Evolutionary conservation across 2,329 filamentous ascomycete species (phyloP).

Genomic region (Blastomyces parvus): DNA sequence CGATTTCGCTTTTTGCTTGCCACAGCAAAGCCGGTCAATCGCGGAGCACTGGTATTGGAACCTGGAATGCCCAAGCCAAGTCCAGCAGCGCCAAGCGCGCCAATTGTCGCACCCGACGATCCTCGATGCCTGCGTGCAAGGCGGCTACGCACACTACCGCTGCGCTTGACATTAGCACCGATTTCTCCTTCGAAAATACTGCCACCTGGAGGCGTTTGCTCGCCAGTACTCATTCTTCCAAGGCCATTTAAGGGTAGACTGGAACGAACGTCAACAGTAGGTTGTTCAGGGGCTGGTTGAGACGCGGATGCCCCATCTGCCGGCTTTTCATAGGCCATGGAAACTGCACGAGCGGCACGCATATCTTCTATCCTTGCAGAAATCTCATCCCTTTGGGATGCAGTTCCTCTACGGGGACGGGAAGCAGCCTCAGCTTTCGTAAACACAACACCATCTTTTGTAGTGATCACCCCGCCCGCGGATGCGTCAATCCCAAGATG

Average conservation of each 20-base stretch:
- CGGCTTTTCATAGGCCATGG: constrained; percentile 47
- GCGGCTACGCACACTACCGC: constrained; percentile 58
- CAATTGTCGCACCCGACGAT: constrained; percentile 67
- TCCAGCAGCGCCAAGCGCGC: constrained; percentile 62
- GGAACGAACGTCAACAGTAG: constrained; percentile 24
- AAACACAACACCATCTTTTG: constrained; percentile 31
- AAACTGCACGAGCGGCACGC: constrained; percentile 51
- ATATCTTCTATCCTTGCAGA: constrained; percentile 50
- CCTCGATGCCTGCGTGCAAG: constrained; percentile 65
- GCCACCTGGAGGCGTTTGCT: constrained; percentile 56
- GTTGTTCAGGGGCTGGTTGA: constrained; percentile 26
- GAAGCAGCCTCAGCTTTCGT: constrained; percentile 26
- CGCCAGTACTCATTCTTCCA: constrained; percentile 37
- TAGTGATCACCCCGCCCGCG: constrained; percentile 28
- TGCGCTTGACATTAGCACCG: constrained; percentile 47
- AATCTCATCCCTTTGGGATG: constrained; percentile 40
- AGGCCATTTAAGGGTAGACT: constrained; percentile 15
- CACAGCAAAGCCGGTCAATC: constrained; percentile 88
- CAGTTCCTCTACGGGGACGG: constrained; percentile 30
- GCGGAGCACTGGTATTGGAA: constrained; percentile 52
- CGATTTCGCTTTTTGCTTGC: constrained; percentile 93
- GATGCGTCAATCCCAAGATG: constrained; percentile 62
- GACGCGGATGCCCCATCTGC: constrained; percentile 35
- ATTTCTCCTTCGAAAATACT: constrained; percentile 57
- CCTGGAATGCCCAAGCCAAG: constrained; percentile 58